Evolutionary conservation across 192 early-diverging fungal genomes (phyloP).

Genomic region (Coemansia aciculifera): DNA sequence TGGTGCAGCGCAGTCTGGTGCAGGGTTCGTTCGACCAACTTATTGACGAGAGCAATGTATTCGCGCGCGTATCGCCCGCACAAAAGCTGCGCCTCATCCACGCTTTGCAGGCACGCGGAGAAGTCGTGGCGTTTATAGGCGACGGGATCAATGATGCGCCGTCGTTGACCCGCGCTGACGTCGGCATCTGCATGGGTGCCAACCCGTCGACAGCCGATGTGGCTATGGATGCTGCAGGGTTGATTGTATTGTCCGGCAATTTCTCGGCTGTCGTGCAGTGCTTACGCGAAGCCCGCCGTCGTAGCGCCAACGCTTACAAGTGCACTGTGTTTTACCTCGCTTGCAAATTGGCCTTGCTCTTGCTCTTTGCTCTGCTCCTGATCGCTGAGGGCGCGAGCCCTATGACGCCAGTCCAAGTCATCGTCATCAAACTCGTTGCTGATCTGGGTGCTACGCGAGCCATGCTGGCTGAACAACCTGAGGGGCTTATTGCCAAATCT

Average conservation of each 20-base stretch:
- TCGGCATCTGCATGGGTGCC: constrained; percentile 83
- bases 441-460: constrained; percentile 39
- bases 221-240: constrained; percentile 49
- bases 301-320: constrained; percentile 30
- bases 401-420: constrained; percentile 42
- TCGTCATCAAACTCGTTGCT: constrained; percentile 38
- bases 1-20: constrained; percentile 35
- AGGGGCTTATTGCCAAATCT: constrained; percentile 12
- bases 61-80: constrained; percentile 39
- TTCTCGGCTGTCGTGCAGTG: constrained; percentile 35
- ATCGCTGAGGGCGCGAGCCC: constrained; percentile 31
- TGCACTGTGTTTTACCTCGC: constrained; percentile 32
- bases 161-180: constrained; percentile 76
- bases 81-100: constrained; percentile 46
- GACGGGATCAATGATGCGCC: constrained; percentile 92
- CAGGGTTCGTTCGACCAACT: constrained; percentile 32
- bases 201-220: constrained; percentile 64
- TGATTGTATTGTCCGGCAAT: constrained; percentile 40
- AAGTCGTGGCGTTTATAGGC: constrained; percentile 59
- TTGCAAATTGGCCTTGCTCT: constrained; percentile 37
- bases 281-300: constrained; percentile 33
- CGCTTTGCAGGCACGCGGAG: constrained; percentile 42
- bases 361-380: constrained; percentile 29
- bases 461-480: constrained; percentile 32
- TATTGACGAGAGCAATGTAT: constrained; percentile 45